A percentile compares a stretch with the other conserved stretches of the same genome.
phyloP scores from a whole-genome alignment of 176 grass and related monocot species.

The Eleusine coracana region DNA sequence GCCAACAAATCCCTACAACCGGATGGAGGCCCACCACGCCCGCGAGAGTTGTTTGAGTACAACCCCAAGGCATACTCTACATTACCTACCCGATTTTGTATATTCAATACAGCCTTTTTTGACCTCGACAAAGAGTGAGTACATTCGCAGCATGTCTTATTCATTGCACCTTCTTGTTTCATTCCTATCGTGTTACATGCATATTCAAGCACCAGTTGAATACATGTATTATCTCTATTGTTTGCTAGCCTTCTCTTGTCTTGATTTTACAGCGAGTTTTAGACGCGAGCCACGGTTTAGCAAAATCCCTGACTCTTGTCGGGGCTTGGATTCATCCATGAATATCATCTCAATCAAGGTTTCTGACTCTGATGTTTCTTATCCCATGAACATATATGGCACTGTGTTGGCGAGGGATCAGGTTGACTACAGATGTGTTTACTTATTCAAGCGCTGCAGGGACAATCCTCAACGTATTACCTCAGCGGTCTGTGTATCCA shows the following conservation, averaged over 20 bases:
- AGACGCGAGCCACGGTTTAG: neutral
- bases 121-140: constrained; percentile 7
- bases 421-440: constrained; percentile 16
- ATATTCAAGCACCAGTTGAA: neutral
- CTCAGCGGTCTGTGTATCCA: neutral
- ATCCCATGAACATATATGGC: neutral
- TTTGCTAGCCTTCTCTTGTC: neutral
- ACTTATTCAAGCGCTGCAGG: neutral
- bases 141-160: neutral
- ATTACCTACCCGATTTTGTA: neutral
- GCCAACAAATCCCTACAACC: no score
- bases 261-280: neutral
- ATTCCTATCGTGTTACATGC: no score
- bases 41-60: neutral
- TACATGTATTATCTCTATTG: neutral
- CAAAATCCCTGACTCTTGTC: neutral
- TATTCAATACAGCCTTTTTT: neutral
- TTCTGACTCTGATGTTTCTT: neutral
- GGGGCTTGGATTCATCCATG: neutral
- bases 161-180: neutral
- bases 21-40: no score
- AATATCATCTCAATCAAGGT: constrained; percentile 18
- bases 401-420: neutral
- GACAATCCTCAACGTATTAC: neutral
- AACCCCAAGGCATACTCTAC: neutral